Conservation (phyloP, 1,139 yeast genomes). For the Candida pseudocylindracea region DNA sequence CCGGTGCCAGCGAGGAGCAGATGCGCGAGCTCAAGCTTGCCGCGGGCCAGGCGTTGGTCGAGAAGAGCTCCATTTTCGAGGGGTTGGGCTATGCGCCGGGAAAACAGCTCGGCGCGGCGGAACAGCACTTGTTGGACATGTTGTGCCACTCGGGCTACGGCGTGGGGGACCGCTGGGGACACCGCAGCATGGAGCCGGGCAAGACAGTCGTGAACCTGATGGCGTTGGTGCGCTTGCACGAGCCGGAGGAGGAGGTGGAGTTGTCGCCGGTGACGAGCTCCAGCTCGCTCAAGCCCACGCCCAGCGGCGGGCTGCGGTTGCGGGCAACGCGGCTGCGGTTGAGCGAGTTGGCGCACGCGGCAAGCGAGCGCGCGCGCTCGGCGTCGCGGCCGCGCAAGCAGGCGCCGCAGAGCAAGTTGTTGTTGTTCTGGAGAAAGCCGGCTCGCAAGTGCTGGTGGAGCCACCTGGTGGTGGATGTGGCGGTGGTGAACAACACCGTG, state of each 20-base stretch:
- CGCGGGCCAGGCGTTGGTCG: conserved; percentile 31
- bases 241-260: too few relatives aligned
- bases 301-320: conserved; percentile 21
- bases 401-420: conserved; percentile 38
- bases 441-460: conserved; percentile 99
- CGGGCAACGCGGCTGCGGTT: conserved; percentile 13
- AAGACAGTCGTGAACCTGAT: conserved; percentile 39
- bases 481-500: conserved; percentile 9
- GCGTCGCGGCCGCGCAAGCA: conserved; percentile 18
- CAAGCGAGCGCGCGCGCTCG: conserved; percentile 11
- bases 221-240: conserved; percentile 44
- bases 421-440: conserved; percentile 93
- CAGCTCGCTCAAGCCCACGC: conserved; percentile 13
- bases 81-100: conserved; percentile 32
- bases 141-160: conserved; percentile 75
- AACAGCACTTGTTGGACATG: conserved; percentile 88
- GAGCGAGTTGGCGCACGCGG: too few relatives aligned
- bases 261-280: too few relatives aligned
- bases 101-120: conserved; percentile 67
- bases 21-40: conserved; percentile 45
- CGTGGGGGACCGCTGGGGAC: conserved; percentile 62
- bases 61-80: conserved; percentile 42
- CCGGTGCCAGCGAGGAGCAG: conserved; percentile 23
- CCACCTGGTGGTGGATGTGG: conserved; percentile 33
- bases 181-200: conserved; percentile 63